A percentile compares a stretch with the other conserved stretches of the same genome.
These are phyloP conservation scores for Acanthamoeba divionensis DNA, from an alignment of 208 protist species.

Conservation along the genomic window DNA sequence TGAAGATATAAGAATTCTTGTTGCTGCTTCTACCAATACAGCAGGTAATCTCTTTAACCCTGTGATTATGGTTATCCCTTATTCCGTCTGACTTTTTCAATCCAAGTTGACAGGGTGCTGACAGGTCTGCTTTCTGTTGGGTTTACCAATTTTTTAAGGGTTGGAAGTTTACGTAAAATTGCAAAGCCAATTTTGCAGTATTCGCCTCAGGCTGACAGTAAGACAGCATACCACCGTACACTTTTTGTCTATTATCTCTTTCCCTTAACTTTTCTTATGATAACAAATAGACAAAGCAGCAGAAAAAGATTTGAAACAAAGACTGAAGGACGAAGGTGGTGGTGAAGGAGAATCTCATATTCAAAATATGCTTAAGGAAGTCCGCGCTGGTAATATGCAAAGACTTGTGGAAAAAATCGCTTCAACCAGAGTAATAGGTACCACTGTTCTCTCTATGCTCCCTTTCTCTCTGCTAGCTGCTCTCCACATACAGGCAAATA, in stretches of 20 bases:
- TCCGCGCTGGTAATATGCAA: not conserved
- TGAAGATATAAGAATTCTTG: constrained; percentile 62
- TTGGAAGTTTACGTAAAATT: constrained; percentile 79
- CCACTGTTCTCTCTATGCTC: not conserved
- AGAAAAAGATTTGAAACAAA: not conserved
- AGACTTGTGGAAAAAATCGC: not conserved
- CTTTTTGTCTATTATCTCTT: not conserved
- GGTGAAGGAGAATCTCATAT: not conserved
- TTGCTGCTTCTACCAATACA: constrained; percentile 76
- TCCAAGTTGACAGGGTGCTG: constrained; percentile 76
- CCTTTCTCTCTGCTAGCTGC: not conserved
- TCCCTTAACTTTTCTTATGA: not conserved
- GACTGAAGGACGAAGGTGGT: constrained; percentile 36
- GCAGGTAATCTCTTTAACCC: constrained; percentile 39
- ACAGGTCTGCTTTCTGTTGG: constrained; percentile 60
- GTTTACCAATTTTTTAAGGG: constrained; percentile 74
- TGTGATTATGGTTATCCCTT: not conserved
- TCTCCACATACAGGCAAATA: not conserved
- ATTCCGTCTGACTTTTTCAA: not conserved
- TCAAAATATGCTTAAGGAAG: not conserved
- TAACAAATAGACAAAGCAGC: constrained; percentile 5
- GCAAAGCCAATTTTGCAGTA: constrained; percentile 71
- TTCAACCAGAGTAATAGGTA: constrained; percentile 29
- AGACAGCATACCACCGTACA: not conserved
- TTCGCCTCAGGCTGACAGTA: constrained; percentile 47